Percentiles rank a stretch among this genome's conserved stretches.
phyloP scores from a whole-genome alignment of 1,139 yeast genomes.

The Blastobotrys ciferrii region DNA sequence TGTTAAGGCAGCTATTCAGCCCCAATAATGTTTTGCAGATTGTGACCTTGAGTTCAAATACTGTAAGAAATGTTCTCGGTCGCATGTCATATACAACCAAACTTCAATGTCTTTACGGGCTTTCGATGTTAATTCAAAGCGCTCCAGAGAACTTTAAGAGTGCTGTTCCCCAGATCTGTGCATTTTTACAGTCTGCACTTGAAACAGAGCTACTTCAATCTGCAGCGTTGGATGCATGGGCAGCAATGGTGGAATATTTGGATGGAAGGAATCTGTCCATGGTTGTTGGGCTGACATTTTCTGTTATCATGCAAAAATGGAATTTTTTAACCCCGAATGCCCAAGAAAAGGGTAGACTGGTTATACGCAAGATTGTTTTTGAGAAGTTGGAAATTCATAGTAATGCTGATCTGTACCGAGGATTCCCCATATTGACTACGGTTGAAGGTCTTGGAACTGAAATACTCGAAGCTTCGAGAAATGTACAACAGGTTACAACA shows the following conservation, averaged over 20 bases:
- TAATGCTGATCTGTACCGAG: constrained; percentile 24
- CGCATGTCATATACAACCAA: constrained; percentile 71
- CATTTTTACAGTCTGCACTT: constrained; percentile 79
- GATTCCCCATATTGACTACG: constrained; percentile 28
- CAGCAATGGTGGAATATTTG: constrained; percentile 43
- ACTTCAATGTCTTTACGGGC: constrained; percentile 68
- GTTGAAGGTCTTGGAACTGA: background rate
- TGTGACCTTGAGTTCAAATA: constrained; percentile 75
- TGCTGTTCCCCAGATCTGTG: constrained; percentile 84
- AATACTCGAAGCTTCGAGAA: constrained; percentile 1
- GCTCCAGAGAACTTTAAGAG: constrained; percentile 61
- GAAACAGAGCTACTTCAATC: constrained; percentile 61
- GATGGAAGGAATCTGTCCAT: constrained; percentile 53
- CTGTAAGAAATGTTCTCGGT: constrained; percentile 71
- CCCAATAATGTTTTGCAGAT: constrained; percentile 58
- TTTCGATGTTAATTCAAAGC: constrained; percentile 63
- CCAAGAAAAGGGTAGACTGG: constrained; percentile 21
- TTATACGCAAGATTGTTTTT: constrained; percentile 17
- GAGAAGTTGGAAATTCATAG: constrained; percentile 2
- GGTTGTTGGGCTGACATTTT: constrained; percentile 54
- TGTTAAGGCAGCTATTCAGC: constrained; percentile 21
- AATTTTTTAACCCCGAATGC: constrained; percentile 33
- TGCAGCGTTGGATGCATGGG: constrained; percentile 69
- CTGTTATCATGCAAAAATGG: constrained; percentile 67
- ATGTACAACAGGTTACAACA: constrained; percentile 9